Evolutionary conservation across 306 rosid species (phyloP), one percentile per base, ranked within the genome.

Genomic region (Pyrus betulifolia): DNA sequence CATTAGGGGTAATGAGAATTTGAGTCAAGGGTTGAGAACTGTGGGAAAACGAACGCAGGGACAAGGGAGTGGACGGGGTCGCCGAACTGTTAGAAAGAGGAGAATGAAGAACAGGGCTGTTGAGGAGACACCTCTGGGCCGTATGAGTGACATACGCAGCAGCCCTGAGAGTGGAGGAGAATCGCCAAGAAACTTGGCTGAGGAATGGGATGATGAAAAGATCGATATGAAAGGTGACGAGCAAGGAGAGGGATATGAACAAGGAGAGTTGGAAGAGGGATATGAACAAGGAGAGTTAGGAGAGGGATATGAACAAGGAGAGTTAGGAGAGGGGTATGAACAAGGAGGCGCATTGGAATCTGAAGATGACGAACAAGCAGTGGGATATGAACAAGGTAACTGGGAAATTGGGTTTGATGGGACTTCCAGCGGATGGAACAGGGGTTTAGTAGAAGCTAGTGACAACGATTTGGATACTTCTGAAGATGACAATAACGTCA

Each of bases 71-170:
- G 87, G 88, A 45, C 90, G 99, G 60, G 98, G 99, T 13, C 98
- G 90, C 58, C 93, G 99, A 9, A 92, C 99, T 0, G 90, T 92
- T 67, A 85, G 99, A 86, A 91, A 91, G 80, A 86, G 93, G 58
- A 86, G 97, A 86, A 84, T 82, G 52, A 95, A 84, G 69, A 87
- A 88, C 81, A 86, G 90, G 81, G 87, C 83, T 79, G 88, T 88
- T 13, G 93, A 89, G 79, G 93, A 90, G 81, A 84, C 85, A 62
- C 81, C 82, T 69, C 69, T 76, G 31, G 86, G 85, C 63, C 88
- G 52, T 18, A 79, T 75, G 23, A 74, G 85, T 9, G 83, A 82
- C 62, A 38, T 79, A 54, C 80, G 31, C 60, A 59, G 74, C 76
- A 86, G 85, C 77, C 80, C 85, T 75, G 91, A 84, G 66, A 80